A percentile compares a stretch with the other conserved stretches of the same genome.
Conservation (phyloP, 352 stramenopile genomes). For the Globisporangium emineosum region DNA sequence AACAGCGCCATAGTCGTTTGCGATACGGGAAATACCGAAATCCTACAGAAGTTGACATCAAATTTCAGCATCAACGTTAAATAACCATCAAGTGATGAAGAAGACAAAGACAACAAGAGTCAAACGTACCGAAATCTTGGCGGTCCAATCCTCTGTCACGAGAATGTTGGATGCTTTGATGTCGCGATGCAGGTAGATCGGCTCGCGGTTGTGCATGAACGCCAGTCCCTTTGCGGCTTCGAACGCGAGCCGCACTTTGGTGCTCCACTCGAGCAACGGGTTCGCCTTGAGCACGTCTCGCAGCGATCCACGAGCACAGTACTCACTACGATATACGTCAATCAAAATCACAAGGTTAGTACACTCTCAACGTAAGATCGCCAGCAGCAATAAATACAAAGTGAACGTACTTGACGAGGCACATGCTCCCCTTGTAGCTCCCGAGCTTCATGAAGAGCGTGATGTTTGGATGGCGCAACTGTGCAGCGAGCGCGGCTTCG, state of each 20-base stretch:
- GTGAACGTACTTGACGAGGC: conserved; percentile 63
- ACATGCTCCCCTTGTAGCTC: conserved; percentile 63
- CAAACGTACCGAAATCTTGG: conserved; percentile 50
- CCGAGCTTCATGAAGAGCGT: conserved; percentile 73
- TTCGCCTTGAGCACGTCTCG: conserved; percentile 60
- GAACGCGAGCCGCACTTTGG: conserved; percentile 64
- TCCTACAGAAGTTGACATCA: conserved; percentile 25
- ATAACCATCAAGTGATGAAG: background rate
- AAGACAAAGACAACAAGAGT: background rate
- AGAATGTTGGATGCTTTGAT: conserved; percentile 77
- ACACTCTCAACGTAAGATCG: no score
- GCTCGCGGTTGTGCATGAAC: conserved; percentile 76
- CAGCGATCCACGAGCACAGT: conserved; percentile 58
- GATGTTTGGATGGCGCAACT: conserved; percentile 71
- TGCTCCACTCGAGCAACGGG: conserved; percentile 61
- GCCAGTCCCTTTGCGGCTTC: conserved; percentile 68
- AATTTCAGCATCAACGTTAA: no score
- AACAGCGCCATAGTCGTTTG: conserved; percentile 41
- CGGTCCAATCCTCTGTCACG: conserved; percentile 68
- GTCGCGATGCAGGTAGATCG: conserved; percentile 73
- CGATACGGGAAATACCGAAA: conserved; percentile 73
- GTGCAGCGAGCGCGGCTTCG: conserved; percentile 55
- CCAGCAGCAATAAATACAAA: background rate
- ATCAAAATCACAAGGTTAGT: conserved; percentile 14
- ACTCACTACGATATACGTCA: conserved; percentile 41